Evolutionary conservation across 1,139 yeast species (phyloP).

Genomic region (Meyerozyma sp.): DNA sequence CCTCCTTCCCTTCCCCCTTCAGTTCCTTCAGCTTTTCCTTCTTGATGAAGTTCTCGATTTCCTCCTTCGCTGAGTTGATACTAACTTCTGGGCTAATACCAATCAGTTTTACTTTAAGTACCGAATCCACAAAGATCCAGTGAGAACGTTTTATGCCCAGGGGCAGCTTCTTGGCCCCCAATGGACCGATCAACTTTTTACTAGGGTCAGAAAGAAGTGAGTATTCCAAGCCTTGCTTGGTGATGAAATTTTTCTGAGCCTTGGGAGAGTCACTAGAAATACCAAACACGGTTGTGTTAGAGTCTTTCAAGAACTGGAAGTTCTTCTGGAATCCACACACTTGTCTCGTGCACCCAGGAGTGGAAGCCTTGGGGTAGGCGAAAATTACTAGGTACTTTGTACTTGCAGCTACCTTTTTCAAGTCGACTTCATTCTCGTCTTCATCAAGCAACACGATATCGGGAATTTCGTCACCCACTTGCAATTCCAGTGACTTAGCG

Average conservation of each 20-base stretch:
- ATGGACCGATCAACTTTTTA: slow-evolving; percentile 57
- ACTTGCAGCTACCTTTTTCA: slow-evolving; percentile 42
- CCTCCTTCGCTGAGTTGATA: slow-evolving; percentile 55
- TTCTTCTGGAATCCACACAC: slow-evolving; percentile 82
- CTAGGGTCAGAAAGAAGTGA: slow-evolving; percentile 74
- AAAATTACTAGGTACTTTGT: slow-evolving; percentile 57
- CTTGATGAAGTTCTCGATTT: slow-evolving; percentile 34
- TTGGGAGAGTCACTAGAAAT: slow-evolving; percentile 69
- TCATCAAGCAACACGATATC: slow-evolving; percentile 59
- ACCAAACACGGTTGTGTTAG: slow-evolving; percentile 55
- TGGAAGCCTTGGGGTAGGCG: slow-evolving; percentile 87
- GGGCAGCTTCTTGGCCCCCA: slow-evolving; percentile 83
- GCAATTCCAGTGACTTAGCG: slow-evolving; percentile 22
- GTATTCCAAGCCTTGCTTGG: slow-evolving; percentile 68
- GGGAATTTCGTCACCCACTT: slow-evolving; percentile 70
- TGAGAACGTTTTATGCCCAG: slow-evolving; percentile 81
- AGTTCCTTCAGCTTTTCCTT: slow-evolving; percentile 4
- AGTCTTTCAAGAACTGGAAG: slow-evolving; percentile 46
- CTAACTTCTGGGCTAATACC: slow-evolving; percentile 79
- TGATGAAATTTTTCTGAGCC: slow-evolving; percentile 71
- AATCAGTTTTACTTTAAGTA: slow-evolving; percentile 56
- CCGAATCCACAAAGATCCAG: slow-evolving; percentile 82
- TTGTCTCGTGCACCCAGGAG: slow-evolving; percentile 95
- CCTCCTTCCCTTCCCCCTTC: slow-evolving; percentile 3
- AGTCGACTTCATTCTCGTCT: slow-evolving; percentile 53